Percentiles rank a stretch among this genome's conserved stretches.
Conservation (phyloP, 2,329 filamentous ascomycete species). For the Rachicladosporium sp. region DNA sequence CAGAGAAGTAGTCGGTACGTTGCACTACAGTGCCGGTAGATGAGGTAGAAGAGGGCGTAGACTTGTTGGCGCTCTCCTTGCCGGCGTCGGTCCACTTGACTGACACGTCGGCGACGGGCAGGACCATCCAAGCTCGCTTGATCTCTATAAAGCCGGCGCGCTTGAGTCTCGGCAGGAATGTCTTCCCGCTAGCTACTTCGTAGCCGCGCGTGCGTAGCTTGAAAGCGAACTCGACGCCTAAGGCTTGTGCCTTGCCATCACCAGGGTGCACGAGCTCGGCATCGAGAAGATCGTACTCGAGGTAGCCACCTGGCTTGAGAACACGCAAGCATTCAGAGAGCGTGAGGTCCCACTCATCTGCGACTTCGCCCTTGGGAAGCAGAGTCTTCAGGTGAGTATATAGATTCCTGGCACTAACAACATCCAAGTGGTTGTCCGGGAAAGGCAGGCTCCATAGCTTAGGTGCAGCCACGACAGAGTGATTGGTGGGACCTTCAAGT, state of each 20-base stretch:
- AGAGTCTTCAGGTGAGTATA: slow-evolving; percentile 66
- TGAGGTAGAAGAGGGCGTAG: slow-evolving; percentile 2
- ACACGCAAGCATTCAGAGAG: slow-evolving; percentile 79
- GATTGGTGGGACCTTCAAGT: slow-evolving; percentile 74
- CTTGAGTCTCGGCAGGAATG: slow-evolving; percentile 62
- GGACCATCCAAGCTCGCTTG: slow-evolving; percentile 76
- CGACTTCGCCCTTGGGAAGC: slow-evolving; percentile 36
- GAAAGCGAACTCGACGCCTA: slow-evolving; percentile 85
- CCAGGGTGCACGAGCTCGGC: slow-evolving; percentile 71
- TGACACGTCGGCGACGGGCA: slow-evolving; percentile 55
- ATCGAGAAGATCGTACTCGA: slow-evolving; percentile 85
- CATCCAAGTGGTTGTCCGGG: slow-evolving; percentile 72
- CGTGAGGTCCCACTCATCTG: slow-evolving; percentile 78
- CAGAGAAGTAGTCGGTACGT: slow-evolving; percentile 4
- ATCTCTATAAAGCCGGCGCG: slow-evolving; percentile 67
- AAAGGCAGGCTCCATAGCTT: slow-evolving; percentile 75
- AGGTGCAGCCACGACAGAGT: slow-evolving; percentile 68
- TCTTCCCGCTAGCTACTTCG: slow-evolving; percentile 70
- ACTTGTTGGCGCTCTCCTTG: slow-evolving; percentile 9
- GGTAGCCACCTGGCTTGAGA: slow-evolving; percentile 81
- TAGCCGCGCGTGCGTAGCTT: slow-evolving; percentile 81
- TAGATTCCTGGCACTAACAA: slow-evolving; percentile 79
- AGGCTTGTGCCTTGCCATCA: slow-evolving; percentile 64
- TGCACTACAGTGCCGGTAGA: slow-evolving; percentile 2
- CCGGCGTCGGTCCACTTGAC: slow-evolving; percentile 25